Evolutionary conservation across 495 filamentous ascomycete species (phyloP).

Genomic region (Talaromyces ruber): DNA sequence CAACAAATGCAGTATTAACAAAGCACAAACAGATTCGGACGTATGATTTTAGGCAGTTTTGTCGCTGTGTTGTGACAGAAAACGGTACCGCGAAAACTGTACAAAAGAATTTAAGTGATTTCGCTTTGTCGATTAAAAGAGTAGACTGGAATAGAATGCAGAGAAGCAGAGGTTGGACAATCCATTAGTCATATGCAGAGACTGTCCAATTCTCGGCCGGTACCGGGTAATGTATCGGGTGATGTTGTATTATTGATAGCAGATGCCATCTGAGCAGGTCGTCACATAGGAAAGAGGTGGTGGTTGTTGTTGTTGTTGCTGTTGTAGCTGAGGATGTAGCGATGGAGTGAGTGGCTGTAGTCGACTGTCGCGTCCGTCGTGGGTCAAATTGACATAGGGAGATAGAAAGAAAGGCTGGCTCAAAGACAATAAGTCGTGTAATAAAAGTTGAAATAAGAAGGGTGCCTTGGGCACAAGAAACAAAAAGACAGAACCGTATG

Average conservation of each 20-base stretch:
- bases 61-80: neutral
- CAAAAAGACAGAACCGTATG: neutral
- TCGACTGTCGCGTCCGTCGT: slow-evolving; percentile 1
- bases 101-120: slow-evolving; percentile 7
- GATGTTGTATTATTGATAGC: neutral
- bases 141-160: slow-evolving; percentile 7
- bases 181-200: neutral
- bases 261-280: neutral
- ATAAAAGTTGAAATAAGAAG: neutral
- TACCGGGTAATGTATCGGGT: neutral
- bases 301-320: too few species aligned
- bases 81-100: neutral
- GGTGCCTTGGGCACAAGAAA: neutral
- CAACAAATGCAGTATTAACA: neutral
- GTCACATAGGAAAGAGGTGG: slow-evolving; percentile 7
- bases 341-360: neutral
- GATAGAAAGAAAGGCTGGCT: neutral
- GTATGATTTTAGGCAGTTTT: neutral
- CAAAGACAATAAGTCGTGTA: neutral
- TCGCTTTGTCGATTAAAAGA: slow-evolving; percentile 5
- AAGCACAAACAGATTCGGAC: neutral
- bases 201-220: neutral
- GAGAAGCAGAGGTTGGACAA: neutral
- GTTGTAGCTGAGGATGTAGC: neutral
- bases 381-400: slow-evolving; percentile 1